A percentile compares a stretch with the other conserved stretches of the same genome.
Evolutionary conservation across 768 basidiomycete species (phyloP).

Genomic region (Pleurotus tuoliensis): DNA sequence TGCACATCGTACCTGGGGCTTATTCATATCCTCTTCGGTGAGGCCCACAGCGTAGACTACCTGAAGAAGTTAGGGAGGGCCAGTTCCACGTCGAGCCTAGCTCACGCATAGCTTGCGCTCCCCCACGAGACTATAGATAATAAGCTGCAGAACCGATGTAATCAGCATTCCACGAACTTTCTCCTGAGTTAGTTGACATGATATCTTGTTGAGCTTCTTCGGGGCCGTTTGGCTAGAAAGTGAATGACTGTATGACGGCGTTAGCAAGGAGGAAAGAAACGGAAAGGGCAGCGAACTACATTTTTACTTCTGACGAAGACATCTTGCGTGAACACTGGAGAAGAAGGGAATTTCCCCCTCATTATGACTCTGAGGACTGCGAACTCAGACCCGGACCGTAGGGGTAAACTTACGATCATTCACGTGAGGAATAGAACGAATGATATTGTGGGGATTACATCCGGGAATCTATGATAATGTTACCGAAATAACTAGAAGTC

Average conservation of each 20-base stretch:
- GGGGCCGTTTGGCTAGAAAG: slow-evolving; percentile 29
- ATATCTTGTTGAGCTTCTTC: slow-evolving; percentile 67
- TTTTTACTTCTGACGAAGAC: slow-evolving; percentile 12
- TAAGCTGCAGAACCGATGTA: neutral
- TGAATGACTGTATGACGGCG: slow-evolving; percentile 29
- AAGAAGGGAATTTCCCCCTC: too few species aligned
- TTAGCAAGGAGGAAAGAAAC: neutral
- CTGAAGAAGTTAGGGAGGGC: neutral
- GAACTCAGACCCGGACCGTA: slow-evolving; percentile 5
- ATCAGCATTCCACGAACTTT: slow-evolving; percentile 43
- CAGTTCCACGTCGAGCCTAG: slow-evolving; percentile 6
- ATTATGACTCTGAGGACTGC: too few species aligned
- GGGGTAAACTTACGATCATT: neutral
- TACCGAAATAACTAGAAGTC: slow-evolving; percentile 59
- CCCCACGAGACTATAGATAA: slow-evolving; percentile 42
- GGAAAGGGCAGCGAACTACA: neutral
- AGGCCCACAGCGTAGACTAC: slow-evolving; percentile 78
- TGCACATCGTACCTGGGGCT: slow-evolving; percentile 59
- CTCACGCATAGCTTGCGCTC: slow-evolving; percentile 85
- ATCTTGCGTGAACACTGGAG: slow-evolving; percentile 2
- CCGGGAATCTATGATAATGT: neutral
- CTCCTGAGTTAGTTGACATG: slow-evolving; percentile 69
- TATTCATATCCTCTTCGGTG: slow-evolving; percentile 76
- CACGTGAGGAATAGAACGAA: slow-evolving; percentile 1
- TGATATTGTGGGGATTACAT: slow-evolving; percentile 1